Percentiles rank a stretch among this genome's conserved stretches.
Evolutionary conservation across 2,329 filamentous ascomycete species (phyloP).

Genomic region (Blastomyces emzantsi): DNA sequence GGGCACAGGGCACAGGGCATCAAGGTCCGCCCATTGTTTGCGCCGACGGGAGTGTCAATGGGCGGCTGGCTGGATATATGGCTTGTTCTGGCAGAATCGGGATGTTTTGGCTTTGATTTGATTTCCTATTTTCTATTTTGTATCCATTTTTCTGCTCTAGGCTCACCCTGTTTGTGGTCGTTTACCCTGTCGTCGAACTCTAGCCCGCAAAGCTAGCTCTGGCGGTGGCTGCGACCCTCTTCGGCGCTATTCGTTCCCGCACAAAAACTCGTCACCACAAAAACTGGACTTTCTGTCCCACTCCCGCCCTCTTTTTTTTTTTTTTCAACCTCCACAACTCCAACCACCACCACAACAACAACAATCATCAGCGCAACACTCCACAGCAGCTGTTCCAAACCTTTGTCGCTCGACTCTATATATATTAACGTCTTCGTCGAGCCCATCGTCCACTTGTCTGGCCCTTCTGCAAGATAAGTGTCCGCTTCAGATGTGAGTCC

Average conservation of each 20-base stretch:
- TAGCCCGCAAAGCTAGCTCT: background rate
- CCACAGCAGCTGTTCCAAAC: background rate
- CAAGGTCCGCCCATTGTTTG: too few species aligned
- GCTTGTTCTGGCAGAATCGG: background rate
- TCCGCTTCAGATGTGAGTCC: background rate
- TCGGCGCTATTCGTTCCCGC: background rate
- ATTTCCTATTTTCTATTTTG: background rate
- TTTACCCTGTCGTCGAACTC: too few species aligned
- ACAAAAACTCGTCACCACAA: slow-evolving; percentile 5
- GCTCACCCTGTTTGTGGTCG: background rate
- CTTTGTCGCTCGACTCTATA: background rate
- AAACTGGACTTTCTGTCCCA: slow-evolving; percentile 2
- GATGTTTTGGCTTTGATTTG: background rate
- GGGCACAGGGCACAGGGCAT: background rate
- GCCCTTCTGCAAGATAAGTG: background rate
- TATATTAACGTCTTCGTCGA: background rate
- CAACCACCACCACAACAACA: background rate
- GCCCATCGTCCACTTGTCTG: background rate
- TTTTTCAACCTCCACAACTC: background rate
- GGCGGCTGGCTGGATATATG: background rate
- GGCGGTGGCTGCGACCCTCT: background rate
- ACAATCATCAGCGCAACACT: background rate
- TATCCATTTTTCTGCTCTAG: too few species aligned
- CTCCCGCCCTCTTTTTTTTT: background rate
- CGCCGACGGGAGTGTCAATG: background rate